Conservation (phyloP, 805 yeast species). For the Starmerella apicola region DNA sequence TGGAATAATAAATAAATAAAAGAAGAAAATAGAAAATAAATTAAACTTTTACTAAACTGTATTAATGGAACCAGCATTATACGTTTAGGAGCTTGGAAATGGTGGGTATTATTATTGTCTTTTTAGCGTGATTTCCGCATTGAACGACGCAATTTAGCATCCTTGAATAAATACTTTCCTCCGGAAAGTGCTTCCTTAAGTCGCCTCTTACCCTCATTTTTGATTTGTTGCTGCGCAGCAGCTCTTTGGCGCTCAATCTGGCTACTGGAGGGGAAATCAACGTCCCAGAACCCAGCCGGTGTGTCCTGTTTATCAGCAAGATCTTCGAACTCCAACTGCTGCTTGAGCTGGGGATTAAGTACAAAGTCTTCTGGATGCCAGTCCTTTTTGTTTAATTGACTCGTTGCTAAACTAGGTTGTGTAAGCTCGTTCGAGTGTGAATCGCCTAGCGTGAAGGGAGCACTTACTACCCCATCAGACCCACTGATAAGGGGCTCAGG, state of each 20-base stretch:
- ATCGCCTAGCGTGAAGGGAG: too few species aligned
- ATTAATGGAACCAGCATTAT: too few species aligned
- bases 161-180: slow-evolving; percentile 10
- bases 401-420: too few species aligned
- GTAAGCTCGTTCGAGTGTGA: too few species aligned
- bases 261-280: slow-evolving; percentile 12
- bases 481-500: too few species aligned
- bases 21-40: too few species aligned
- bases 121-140: not conserved
- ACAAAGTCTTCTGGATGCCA: slow-evolving; percentile 16
- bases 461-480: too few species aligned
- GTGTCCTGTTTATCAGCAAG: slow-evolving; percentile 9
- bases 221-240: not conserved
- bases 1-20: not conserved
- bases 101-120: too few species aligned
- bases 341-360: slow-evolving; percentile 2
- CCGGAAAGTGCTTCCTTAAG: slow-evolving; percentile 8
- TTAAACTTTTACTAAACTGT: too few species aligned
- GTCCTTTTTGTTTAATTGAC: not conserved
- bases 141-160: not conserved
- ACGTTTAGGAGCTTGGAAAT: too few species aligned
- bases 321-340: not conserved
- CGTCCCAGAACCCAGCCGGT: slow-evolving; percentile 16
- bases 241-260: slow-evolving; percentile 1
- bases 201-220: slow-evolving; percentile 8